Base-by-base conservation (phyloP, 1,284 basidiomycete species). In the Xerocomus amazonicus region DNA sequence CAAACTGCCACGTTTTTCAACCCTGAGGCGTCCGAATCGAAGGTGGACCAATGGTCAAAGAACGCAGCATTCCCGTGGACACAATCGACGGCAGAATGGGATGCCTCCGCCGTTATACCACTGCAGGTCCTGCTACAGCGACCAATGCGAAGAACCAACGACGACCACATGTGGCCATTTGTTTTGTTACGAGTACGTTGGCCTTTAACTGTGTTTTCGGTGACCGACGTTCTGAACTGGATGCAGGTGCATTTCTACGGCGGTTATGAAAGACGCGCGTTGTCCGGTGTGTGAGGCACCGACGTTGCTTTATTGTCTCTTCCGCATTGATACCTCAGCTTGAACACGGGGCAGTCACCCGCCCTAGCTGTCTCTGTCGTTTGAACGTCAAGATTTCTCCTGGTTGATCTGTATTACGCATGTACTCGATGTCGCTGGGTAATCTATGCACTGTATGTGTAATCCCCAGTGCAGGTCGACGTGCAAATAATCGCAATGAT, bases 121-220 rank as follows among this genome's bases (percentile, higher is more conserved):
- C 41, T 67, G 65, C 35, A 65, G 68, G 43, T 51, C 55, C n/a
- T 67, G 65, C 48, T 59, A 65, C 38, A 58, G 33, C 37, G 56
- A 62, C 38, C 52, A 63, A 43, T 70, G 65, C 32, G 66, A 69
- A n/a, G 65, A 60, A 45, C 63, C 67, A 47, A 67, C 68, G 44
- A 68, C 66, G 45, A 70, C 68, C 12, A 70, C 65, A 43, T 67
- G 65, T 40, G 65, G 65, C 0, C 65, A 67, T 31, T 40, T 67
- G 35, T 67, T 67, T 52, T 67, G 65, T 46, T 69, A 67, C 45
- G 56, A 56, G 65, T 70, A 49, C 51, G 67, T 58, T 37, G 0
- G 5, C 31, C 14, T 37, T 37, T 29, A n/a, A 13, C 13, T 9
- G 9, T 33, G 8, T 6, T 40, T 6, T n/a, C 3, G 6, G 26